phyloP scores from a whole-genome alignment of 495 filamentous ascomycete species.

The Penicillium malachiteum region DNA sequence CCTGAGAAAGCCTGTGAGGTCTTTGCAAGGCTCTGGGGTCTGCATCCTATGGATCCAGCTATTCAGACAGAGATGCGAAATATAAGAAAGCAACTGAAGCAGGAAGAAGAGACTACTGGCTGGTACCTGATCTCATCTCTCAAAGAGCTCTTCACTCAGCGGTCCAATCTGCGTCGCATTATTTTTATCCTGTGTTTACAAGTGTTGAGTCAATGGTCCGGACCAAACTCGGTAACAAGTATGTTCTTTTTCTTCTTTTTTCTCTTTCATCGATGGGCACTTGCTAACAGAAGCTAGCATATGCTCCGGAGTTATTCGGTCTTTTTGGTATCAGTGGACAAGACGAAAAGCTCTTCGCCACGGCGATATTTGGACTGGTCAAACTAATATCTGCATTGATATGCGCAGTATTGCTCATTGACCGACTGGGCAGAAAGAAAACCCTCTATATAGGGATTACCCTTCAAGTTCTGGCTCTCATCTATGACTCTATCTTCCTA shows the following conservation, averaged over 20 bases:
- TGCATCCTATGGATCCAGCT: slow-evolving; percentile 45
- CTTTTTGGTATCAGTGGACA: slow-evolving; percentile 58
- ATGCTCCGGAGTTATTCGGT: slow-evolving; percentile 59
- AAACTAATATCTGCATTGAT: slow-evolving; percentile 59
- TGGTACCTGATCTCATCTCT: slow-evolving; percentile 43
- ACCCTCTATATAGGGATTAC: slow-evolving; percentile 56
- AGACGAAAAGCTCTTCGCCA: slow-evolving; percentile 58
- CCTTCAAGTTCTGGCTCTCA: slow-evolving; percentile 53
- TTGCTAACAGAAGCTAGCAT: slow-evolving; percentile 37
- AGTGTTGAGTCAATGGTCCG: slow-evolving; percentile 61
- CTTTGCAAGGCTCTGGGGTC: slow-evolving; percentile 44
- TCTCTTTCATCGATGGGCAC: neutral
- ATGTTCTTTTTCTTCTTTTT: neutral
- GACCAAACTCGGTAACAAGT: slow-evolving; percentile 52
- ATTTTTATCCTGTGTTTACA: slow-evolving; percentile 51
- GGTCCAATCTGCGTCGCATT: slow-evolving; percentile 53
- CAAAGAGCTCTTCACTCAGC: slow-evolving; percentile 50
- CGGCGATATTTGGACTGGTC: slow-evolving; percentile 61
- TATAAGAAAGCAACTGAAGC: slow-evolving; percentile 47
- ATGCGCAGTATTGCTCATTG: slow-evolving; percentile 63
- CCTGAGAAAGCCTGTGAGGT: slow-evolving; percentile 41
- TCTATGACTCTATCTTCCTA: slow-evolving; percentile 61
- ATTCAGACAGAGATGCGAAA: slow-evolving; percentile 49
- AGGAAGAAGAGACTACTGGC: slow-evolving; percentile 45
- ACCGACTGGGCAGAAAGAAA: slow-evolving; percentile 61